Conservation (phyloP, 768 basidiomycete genomes). For the Collybiopsis luxurians region DNA sequence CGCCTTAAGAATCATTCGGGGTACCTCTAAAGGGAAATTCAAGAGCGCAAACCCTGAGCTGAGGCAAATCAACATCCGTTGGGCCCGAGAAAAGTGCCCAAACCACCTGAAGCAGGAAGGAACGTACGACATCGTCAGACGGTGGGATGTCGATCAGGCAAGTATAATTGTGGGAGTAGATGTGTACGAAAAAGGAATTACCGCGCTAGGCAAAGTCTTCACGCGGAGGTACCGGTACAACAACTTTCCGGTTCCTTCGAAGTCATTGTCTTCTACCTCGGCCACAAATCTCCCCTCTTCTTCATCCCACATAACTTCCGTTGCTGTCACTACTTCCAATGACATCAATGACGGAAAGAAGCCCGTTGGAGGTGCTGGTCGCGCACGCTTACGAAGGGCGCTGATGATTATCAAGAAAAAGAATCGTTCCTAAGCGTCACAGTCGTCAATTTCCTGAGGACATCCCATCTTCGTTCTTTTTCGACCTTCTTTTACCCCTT, state of each 20-base stretch:
- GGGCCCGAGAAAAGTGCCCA: conserved; percentile 44
- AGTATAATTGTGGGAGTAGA: conserved; percentile 4
- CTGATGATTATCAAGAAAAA: not conserved
- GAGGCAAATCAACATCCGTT: conserved; percentile 43
- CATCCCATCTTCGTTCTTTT: too few relatives aligned
- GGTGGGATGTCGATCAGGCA: conserved; percentile 15
- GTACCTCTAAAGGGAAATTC: conserved; percentile 17
- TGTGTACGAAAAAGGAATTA: conserved; percentile 38
- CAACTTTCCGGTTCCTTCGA: not conserved
- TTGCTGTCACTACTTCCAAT: not conserved
- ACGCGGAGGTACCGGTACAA: conserved; percentile 27
- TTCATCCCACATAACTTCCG: not conserved
- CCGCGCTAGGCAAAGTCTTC: conserved; percentile 37
- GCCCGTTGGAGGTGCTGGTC: not conserved
- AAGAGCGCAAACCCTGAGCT: conserved; percentile 14
- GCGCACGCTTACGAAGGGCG: not conserved
- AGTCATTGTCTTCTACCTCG: not conserved
- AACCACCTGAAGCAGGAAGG: conserved; percentile 41
- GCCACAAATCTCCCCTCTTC: not conserved
- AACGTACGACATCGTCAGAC: conserved; percentile 22
- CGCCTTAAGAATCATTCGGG: conserved; percentile 33
- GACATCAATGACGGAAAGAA: not conserved
- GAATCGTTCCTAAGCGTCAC: too few relatives aligned
- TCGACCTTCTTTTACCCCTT: too few relatives aligned
- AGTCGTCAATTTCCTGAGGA: too few relatives aligned